A percentile compares a stretch with the other conserved stretches of the same genome.
phyloP scores from a whole-genome alignment of 179 eudicot species.

The Camellia oleifera region DNA sequence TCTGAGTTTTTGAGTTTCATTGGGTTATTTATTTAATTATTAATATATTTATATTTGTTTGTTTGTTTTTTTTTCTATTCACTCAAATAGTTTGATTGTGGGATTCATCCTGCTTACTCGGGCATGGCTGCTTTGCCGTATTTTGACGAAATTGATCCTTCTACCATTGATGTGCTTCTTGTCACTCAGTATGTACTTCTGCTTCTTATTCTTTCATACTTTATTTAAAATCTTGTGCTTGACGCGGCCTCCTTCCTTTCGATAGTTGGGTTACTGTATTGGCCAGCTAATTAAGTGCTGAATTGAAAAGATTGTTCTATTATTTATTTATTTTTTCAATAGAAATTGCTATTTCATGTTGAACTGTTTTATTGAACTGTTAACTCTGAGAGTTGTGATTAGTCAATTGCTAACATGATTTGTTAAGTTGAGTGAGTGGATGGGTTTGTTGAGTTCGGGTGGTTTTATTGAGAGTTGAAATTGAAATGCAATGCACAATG shows the following conservation, averaged over 20 bases:
- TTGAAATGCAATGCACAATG: background rate
- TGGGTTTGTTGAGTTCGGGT: background rate
- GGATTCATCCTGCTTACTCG: constrained; percentile 92
- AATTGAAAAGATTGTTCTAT: background rate
- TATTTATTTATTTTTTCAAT: background rate
- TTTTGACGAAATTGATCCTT: constrained; percentile 96
- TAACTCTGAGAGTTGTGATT: background rate
- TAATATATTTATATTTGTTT: background rate
- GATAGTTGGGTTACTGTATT: background rate
- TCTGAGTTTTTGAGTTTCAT: background rate
- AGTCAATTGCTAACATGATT: background rate
- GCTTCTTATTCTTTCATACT: background rate
- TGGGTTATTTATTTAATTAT: background rate
- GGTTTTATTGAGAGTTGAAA: background rate
- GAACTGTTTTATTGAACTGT: no score
- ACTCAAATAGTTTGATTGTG: constrained; percentile 75
- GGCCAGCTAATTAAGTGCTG: background rate
- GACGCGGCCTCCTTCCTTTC: background rate
- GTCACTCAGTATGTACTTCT: constrained; percentile 65
- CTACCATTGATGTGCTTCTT: constrained; percentile 82
- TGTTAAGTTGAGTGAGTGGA: background rate
- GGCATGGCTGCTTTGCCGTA: constrained; percentile 98
- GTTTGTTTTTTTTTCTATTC: no score
- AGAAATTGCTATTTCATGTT: background rate
- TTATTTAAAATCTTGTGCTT: background rate